Base-by-base conservation (phyloP, 345 rosid genomes). In the Brassica cretica region DNA sequence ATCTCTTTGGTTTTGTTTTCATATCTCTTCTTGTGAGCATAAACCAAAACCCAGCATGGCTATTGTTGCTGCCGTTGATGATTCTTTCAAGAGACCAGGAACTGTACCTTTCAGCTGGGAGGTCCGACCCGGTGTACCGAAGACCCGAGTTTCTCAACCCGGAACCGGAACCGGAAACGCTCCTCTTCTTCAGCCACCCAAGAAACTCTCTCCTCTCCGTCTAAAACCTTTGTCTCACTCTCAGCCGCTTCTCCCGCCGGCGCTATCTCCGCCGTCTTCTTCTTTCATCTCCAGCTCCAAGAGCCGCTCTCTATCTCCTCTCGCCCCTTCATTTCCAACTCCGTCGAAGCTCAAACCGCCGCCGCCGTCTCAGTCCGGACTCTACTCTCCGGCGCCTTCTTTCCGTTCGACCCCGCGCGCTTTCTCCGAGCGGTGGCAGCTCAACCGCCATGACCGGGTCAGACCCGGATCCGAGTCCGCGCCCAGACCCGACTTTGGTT, bases 81-180 rank as follows among this genome's bases (percentile, higher is more conserved):
- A 94, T n/a, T 89, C 97, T 5, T 92, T 87, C 85, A 89, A 71
- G 78, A 87, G 87, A 72, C 91, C 93, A 1, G 98, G 97, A 56
- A 74, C 93, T 0, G 56, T 92, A 63, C 98, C 97, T 2, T 94
- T 94, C 81, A 92, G 92, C 74, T 94, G 97, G 98, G 98, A 94
- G 88, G 83, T 91, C 85, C 93, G 98, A 69, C 97, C 98, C 19
- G 98, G 98, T 5, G 93, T 94, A 3, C 98, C 98, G 73, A 91
- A 89, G 75, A 75, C 76, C 80, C 76, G 33, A 8, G 5, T 72
- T 35, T 24, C 77, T 61, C 61, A 66, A 72, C 71, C 70, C 73
- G 66, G 33, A 49, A n/a, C 56, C 56, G 56, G 56, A 46, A 41
- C 30, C 5, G 30, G 51, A 2, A 60, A 46, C 18, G 32, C 68